A percentile compares a stretch with the other conserved stretches of the same genome.
These are phyloP conservation scores for Auriscalpium microsporum DNA, from an alignment of 768 basidiomycete species.

Conservation along the genomic window DNA sequence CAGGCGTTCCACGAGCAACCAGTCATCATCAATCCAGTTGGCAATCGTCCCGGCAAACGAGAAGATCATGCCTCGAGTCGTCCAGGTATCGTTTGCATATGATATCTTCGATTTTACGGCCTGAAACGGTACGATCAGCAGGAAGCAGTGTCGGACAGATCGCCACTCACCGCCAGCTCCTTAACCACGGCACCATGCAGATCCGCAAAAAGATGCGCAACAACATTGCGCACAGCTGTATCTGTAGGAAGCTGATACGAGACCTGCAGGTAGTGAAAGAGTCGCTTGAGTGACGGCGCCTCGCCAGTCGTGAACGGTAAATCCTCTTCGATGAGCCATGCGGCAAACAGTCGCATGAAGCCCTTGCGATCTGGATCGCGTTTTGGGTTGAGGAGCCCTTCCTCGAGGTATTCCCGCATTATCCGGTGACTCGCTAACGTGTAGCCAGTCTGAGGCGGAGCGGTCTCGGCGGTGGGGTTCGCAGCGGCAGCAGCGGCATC, in stretches of 20 bases:
- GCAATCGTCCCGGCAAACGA: slow-evolving; percentile 15
- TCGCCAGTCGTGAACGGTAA: slow-evolving; percentile 19
- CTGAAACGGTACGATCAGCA: not conserved
- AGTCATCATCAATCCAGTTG: slow-evolving; percentile 15
- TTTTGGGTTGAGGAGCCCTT: not conserved
- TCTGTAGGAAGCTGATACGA: slow-evolving; percentile 18
- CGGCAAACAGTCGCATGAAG: not conserved
- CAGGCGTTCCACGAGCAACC: slow-evolving; percentile 12
- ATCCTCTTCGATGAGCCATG: slow-evolving; percentile 20
- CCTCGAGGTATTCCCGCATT: not conserved
- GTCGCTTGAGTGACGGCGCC: slow-evolving; percentile 6
- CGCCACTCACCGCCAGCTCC: slow-evolving; percentile 14
- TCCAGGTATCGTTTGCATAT: slow-evolving; percentile 12
- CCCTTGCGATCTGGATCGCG: not conserved
- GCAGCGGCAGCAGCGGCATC: not conserved
- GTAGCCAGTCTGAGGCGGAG: not conserved
- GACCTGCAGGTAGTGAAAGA: slow-evolving; percentile 13
- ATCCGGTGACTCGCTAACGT: not conserved
- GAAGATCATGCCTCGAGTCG: slow-evolving; percentile 14
- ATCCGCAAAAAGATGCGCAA: slow-evolving; percentile 5
- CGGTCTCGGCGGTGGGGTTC: not conserved
- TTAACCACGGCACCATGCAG: slow-evolving; percentile 14
- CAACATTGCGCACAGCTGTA: slow-evolving; percentile 19
- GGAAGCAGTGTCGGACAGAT: not conserved
- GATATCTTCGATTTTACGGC: not conserved